Evolutionary conservation across 2,329 filamentous ascomycete species (phyloP), one percentile per base, ranked within the genome.

Genomic region (Ophiostoma triangulosporum): DNA sequence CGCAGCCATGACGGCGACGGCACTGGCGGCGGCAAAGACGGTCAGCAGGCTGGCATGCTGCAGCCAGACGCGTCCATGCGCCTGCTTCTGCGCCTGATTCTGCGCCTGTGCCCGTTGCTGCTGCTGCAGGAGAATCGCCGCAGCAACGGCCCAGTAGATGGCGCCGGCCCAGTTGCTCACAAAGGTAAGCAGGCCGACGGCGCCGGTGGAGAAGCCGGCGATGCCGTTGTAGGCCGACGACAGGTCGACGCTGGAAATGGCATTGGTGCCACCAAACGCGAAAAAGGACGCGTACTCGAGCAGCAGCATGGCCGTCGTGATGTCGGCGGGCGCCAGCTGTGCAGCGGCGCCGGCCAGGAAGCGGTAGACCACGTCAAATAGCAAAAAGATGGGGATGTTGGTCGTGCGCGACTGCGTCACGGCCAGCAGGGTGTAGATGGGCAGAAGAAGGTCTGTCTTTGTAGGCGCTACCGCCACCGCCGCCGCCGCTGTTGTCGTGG

Each of bases 221-320:
- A 98, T 76, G 57, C 93, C 93, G 62, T 98, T 98, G 70, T 98
- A 98, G 0, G 90, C 90, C 64, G 84, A 95, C 6, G 88, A 94
- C 20, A 98, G 77, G 64, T 97, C 90, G 61, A 98, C 81, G n/a
- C 86, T 91, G 12, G 90, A 95, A 60, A 98, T 95, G 38, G 93
- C 86, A 66, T 98, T 98, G 48, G 87, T 88, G 64, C 89, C 89
- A 24, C 90, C 93, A 58, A 88, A 81, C 29, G 88, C 84, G 65
- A 97, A 98, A 74, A 95, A 98, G 51, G 84, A 83, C 33, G 80
- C 73, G 68, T 90, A 83, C 60, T 94, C 84, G 38, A 95, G 72
- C 32, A 97, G 77, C 32, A 96, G 71, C 8, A 79, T 80, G 0
- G 85, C 83, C 9, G 82, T 78, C 4, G 83, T 83, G 46, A 86